A percentile compares a stretch with the other conserved stretches of the same genome.
Conservation (phyloP, 768 basidiomycete species). For the Mycena amicta region DNA sequence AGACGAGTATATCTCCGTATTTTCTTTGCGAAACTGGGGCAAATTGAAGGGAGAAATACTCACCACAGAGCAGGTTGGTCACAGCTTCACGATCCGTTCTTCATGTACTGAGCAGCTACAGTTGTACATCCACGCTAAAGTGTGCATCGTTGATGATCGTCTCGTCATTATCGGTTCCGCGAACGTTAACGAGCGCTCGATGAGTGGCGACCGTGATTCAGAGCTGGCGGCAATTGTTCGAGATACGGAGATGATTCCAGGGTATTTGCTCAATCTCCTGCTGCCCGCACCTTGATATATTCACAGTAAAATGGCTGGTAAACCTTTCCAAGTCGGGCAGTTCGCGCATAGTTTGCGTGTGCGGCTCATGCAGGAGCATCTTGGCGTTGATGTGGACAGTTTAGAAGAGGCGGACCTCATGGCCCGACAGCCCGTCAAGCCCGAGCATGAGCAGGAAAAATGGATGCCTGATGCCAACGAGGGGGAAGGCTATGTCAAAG, state of each 20-base stretch:
- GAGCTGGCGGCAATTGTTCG: conserved; percentile 91
- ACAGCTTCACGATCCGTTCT: not conserved
- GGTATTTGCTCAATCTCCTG: too few relatives aligned
- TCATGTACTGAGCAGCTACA: conserved; percentile 26
- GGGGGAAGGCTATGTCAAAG: conserved; percentile 44
- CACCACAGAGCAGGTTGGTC: conserved; percentile 80
- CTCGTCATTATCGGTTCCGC: conserved; percentile 94
- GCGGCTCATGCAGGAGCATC: conserved; percentile 94
- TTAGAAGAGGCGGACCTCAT: conserved; percentile 76
- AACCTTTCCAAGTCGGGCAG: conserved; percentile 92
- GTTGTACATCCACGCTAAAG: conserved; percentile 91
- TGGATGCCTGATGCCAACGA: conserved; percentile 83
- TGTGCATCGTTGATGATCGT: conserved; percentile 92
- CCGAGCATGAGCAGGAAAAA: conserved; percentile 53
- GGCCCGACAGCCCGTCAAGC: conserved; percentile 51
- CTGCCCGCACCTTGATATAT: too few relatives aligned
- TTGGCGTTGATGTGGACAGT: conserved; percentile 92
- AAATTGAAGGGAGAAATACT: conserved; percentile 83
- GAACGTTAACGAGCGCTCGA: conserved; percentile 97
- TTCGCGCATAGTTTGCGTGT: conserved; percentile 95
- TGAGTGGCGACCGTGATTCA: conserved; percentile 94
- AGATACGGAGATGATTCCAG: conserved; percentile 96
- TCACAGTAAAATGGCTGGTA: conserved; percentile 87
- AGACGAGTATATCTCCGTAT: conserved; percentile 88
- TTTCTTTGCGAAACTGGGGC: conserved; percentile 91